Conservation (phyloP, 176 grass and related monocot species). For the Oropetium thomaeum region DNA sequence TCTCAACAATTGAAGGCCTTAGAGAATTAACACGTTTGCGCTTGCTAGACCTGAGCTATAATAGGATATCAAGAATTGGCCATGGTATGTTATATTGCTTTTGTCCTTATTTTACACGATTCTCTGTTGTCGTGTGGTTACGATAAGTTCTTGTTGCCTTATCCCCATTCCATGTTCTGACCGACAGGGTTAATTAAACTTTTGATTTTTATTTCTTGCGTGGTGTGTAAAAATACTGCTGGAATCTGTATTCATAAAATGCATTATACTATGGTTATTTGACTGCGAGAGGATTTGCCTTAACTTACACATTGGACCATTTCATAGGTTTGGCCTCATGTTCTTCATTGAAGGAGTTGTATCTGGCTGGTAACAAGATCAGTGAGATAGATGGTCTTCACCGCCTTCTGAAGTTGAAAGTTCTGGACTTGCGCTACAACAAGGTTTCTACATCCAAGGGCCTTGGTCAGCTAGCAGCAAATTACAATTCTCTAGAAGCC, state of each 20-base stretch:
- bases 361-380: slow-evolving; percentile 90
- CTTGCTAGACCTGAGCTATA: slow-evolving; percentile 81
- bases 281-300: not conserved
- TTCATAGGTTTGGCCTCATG: slow-evolving; percentile 82
- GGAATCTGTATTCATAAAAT: not conserved
- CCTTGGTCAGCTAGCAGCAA: slow-evolving; percentile 69
- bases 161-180: not conserved
- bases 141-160: not conserved
- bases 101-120: not conserved
- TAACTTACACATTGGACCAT: not conserved
- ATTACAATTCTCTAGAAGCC: slow-evolving; percentile 79
- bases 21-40: slow-evolving; percentile 82
- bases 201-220: not conserved
- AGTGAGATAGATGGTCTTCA: slow-evolving; percentile 94
- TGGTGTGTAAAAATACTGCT: not conserved
- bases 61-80: slow-evolving; percentile 84
- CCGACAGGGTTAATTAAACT: not conserved
- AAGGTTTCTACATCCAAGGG: slow-evolving; percentile 82
- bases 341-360: slow-evolving; percentile 84
- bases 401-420: slow-evolving; percentile 79
- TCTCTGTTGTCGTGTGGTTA: not conserved
- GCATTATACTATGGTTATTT: not conserved
- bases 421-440: slow-evolving; percentile 76
- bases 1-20: slow-evolving; percentile 87
- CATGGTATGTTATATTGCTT: slow-evolving; percentile 63